Evolutionary conservation across 164 flowering plant genomes (phyloP), one percentile per base, ranked within the genome.

Genomic region (Tinospora cordifolia): DNA sequence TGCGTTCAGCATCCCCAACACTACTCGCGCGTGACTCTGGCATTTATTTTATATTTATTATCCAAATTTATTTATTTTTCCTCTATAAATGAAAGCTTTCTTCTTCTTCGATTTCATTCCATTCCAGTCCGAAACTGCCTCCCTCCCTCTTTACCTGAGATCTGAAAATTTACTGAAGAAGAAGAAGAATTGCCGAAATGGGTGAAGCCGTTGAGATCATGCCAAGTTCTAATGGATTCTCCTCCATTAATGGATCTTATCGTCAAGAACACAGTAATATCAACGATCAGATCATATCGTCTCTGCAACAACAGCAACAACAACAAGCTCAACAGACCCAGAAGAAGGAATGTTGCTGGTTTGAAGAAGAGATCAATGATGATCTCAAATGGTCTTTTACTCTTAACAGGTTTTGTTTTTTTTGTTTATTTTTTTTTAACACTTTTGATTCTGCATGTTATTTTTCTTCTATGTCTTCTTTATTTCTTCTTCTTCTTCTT

Each of bases 371-470:
- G 72, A 83, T 92, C 46, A 90, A 88, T 66, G 86, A 79, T 7
- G 78, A 92, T 76, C 89, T 92, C 80, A 88, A 87, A 76, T 88
- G 91, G 96, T 88, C 91, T 47, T 92, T 88, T 75, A 86, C 91
- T 63, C 75, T 92, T 49, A 88, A 90, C 71, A 83, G 96, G 96
- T 89, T 8, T 25, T 11, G 19, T 62, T 49, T 54, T 9, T n/a
- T 46, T 59, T 17, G 14, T 38, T 30, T 10, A 0, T 30, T 30
- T n/a, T n/a, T n/a, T n/a, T n/a, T n/a, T n/a, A n/a, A n/a, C n/a
- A n/a, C 36, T 30, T 30, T 2, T 30, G 4, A 30, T 30, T 30
- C 36, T 30, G 2, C 36, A 30, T 30, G 3, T 30, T 30, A 30
- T 30, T 30, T 30, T 30, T 30, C 36, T 30, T 30, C 36, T 30